These are phyloP conservation scores for Hypoxylon sp. DNA, from an alignment of 2,329 filamentous ascomycete species.

Conservation along the genomic window DNA sequence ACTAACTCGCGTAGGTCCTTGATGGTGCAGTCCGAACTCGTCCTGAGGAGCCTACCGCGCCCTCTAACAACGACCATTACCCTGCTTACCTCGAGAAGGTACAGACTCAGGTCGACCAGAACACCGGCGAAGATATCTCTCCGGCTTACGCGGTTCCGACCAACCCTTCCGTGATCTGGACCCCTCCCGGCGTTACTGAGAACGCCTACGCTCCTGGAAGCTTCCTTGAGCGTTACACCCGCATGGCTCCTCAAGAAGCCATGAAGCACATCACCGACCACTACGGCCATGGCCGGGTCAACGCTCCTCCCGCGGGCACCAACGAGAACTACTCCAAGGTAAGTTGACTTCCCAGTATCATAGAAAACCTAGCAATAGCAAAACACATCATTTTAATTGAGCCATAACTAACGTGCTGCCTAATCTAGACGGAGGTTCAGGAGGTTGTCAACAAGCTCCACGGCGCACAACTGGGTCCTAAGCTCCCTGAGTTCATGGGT, in stretches of 20 bases:
- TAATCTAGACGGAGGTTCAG: slow-evolving; percentile 43
- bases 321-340: slow-evolving; percentile 44
- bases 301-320: slow-evolving; percentile 21
- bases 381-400: neutral
- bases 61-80: slow-evolving; percentile 17
- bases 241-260: slow-evolving; percentile 54
- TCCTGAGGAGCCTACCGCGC: slow-evolving; percentile 28
- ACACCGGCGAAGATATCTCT: slow-evolving; percentile 47
- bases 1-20: slow-evolving; percentile 21
- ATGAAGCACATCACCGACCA: slow-evolving; percentile 43
- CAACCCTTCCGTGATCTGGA: slow-evolving; percentile 49
- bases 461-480: slow-evolving; percentile 5
- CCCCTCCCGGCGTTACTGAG: slow-evolving; percentile 46
- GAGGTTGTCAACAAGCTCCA: neutral
- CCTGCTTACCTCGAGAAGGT: slow-evolving; percentile 24
- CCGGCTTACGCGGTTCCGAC: slow-evolving; percentile 48
- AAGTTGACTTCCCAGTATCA: slow-evolving; percentile 25
- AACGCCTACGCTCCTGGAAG: slow-evolving; percentile 18
- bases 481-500: slow-evolving; percentile 25
- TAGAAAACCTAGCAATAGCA: neutral
- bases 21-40: slow-evolving; percentile 36
- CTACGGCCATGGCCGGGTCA: slow-evolving; percentile 27
- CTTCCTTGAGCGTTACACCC: slow-evolving; percentile 51
- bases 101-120: slow-evolving; percentile 49
- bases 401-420: slow-evolving; percentile 10